A percentile compares a stretch with the other conserved stretches of the same genome.
These are phyloP conservation scores for Aspergillus piperis DNA, from an alignment of 2,329 filamentous ascomycete species.

Conservation along the genomic window DNA sequence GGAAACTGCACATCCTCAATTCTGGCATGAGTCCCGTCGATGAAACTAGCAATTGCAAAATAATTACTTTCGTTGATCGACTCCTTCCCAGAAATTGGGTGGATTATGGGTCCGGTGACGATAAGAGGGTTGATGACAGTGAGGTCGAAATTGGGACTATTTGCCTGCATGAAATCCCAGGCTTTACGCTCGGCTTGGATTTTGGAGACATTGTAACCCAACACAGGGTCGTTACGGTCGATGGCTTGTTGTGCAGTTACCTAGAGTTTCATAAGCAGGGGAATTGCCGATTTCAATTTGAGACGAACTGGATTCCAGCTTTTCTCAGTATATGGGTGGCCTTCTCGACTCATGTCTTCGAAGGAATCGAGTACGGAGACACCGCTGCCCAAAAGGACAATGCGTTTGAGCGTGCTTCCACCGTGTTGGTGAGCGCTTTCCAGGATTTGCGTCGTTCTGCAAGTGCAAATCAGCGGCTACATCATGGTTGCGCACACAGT, in stretches of 20 bases:
- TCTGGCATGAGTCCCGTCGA: slow-evolving; percentile 22
- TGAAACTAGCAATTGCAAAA: slow-evolving; percentile 25
- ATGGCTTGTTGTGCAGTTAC: slow-evolving; percentile 20
- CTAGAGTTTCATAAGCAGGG: background rate
- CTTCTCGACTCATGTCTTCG: slow-evolving; percentile 18
- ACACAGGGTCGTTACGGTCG: slow-evolving; percentile 12
- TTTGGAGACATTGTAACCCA: slow-evolving; percentile 22
- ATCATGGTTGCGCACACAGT: slow-evolving; percentile 43
- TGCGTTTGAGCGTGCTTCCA: slow-evolving; percentile 16
- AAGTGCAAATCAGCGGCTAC: background rate
- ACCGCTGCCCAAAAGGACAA: slow-evolving; percentile 41
- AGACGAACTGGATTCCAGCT: slow-evolving; percentile 23
- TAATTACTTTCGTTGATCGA: slow-evolving; percentile 27
- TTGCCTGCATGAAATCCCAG: slow-evolving; percentile 20
- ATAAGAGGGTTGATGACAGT: slow-evolving; percentile 24
- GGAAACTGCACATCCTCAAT: slow-evolving; percentile 22
- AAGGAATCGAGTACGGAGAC: slow-evolving; percentile 32
- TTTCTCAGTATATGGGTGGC: slow-evolving; percentile 28
- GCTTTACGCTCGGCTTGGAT: slow-evolving; percentile 17
- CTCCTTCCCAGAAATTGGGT: slow-evolving; percentile 18
- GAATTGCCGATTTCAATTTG: too few relatives aligned
- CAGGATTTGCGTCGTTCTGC: slow-evolving; percentile 22
- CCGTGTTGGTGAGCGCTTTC: slow-evolving; percentile 13
- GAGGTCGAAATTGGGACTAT: slow-evolving; percentile 17
- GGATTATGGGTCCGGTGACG: slow-evolving; percentile 26